Base-by-base conservation (phyloP, 2,329 filamentous ascomycete species). In the Alternaria postmessia region DNA sequence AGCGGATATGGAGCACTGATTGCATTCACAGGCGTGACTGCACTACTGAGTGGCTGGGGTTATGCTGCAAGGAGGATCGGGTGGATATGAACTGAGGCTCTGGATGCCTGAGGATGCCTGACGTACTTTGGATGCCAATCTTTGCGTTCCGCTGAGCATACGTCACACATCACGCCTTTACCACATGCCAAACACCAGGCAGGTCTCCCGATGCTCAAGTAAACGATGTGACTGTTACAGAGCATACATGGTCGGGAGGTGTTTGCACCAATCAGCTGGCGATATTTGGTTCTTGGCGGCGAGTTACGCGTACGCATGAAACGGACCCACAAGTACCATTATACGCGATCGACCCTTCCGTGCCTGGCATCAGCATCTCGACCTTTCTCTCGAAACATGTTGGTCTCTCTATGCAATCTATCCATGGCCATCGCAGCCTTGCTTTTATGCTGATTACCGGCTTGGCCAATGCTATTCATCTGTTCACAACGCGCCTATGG, bases 1-100 rank as follows among this genome's bases (percentile, higher is more conserved):
- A 80, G 74, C 42, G 77, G 75, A 16, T 83, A 80, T 64, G 81
- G 81, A 12, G 67, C 74, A 34, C 61, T 82, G 30, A 79, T 83
- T 26, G 71, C 77, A 1, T 82, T 81, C 57, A 81, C 79, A 6
- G 81, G 81, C 4, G 68, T 79, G 8, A 80, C 76, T 9, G 79
- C 80, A 16, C 52, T 76, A 6, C 59, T 74, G 20, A 68, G 70
- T 32, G 68, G 72, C 7, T 76, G 74, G 74, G 64, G 71, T 20
- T 70, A 67, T 56, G 69, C 63, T 7, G 75, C 71, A 7, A 76
- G 68, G 60, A 64, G 72, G 26, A 57, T 78, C 51, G 72, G 73
- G 41, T 76, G 73, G 74, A 54, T 75, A 47, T 75, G 59, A 69
- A 16, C 18, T 12, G 26, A 38, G 48, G 20, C 20, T 42, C 12